These are phyloP conservation scores for Mortierella sp. DNA, from an alignment of 371 early-diverging fungal genomes.

Conservation along the genomic window DNA sequence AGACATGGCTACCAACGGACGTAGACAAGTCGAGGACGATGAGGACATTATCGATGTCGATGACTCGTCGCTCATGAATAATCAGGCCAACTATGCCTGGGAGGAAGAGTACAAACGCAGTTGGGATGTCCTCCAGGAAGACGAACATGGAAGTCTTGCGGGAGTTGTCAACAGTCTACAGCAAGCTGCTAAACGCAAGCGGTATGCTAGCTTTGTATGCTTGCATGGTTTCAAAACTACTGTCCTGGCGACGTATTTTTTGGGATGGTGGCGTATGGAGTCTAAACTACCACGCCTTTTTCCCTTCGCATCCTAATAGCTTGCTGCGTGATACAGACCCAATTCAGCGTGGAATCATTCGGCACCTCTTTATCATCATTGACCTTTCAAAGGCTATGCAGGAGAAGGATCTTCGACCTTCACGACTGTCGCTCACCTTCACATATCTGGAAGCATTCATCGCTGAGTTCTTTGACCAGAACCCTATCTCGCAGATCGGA, in stretches of 20 bases:
- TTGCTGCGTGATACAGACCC: slow-evolving; percentile 82
- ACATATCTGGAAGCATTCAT: slow-evolving; percentile 82
- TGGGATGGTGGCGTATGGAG: slow-evolving; percentile 24
- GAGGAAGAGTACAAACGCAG: slow-evolving; percentile 96
- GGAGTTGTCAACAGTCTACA: slow-evolving; percentile 84
- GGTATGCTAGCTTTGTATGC: slow-evolving; percentile 56
- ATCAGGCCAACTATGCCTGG: slow-evolving; percentile 83
- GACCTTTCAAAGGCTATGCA: slow-evolving; percentile 90
- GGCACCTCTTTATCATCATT: slow-evolving; percentile 87
- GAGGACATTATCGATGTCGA: slow-evolving; percentile 57
- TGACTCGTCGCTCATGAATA: slow-evolving; percentile 53
- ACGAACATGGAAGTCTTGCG: slow-evolving; percentile 88
- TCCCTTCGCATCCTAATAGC: slow-evolving; percentile 44
- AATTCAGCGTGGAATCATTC: slow-evolving; percentile 94
- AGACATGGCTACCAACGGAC: slow-evolving; percentile 54
- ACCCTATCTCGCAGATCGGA: slow-evolving; percentile 94
- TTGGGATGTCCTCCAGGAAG: slow-evolving; percentile 96
- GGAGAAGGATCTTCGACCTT: slow-evolving; percentile 88
- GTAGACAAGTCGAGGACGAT: slow-evolving; percentile 50
- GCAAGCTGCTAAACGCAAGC: slow-evolving; percentile 81
- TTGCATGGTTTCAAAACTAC: neutral
- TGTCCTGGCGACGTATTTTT: neutral
- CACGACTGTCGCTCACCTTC: slow-evolving; percentile 82
- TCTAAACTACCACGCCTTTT: slow-evolving; percentile 13
- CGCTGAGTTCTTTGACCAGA: slow-evolving; percentile 94